Base-by-base conservation (phyloP, 2,329 filamentous ascomycete species). In the Talaromyces sp. region DNA sequence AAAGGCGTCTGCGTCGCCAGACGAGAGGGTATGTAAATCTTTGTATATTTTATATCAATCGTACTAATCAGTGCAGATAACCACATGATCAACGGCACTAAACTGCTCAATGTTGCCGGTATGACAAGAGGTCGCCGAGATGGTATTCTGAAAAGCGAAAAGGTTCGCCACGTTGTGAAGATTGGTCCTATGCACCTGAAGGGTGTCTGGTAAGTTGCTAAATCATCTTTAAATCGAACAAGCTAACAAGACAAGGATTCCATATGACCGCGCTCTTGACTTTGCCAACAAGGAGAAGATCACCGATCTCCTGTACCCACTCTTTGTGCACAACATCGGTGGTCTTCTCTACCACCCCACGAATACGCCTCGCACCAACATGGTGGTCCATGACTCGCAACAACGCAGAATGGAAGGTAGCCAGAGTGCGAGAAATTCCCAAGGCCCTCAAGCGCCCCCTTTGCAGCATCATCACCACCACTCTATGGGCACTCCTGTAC, bases 201-300 rank as follows among this genome's bases (percentile, higher is more conserved):
- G 79, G 94, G 94, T 70, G 92, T 96, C 66, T 96, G 92, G 92
- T 95, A 83, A 79, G 89, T 80, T 56, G 60, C 29, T 10, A 31
- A 27, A n/a, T 29, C 11, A 21, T 52, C 7, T 31, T 12, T 11
- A 29, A 3, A 3, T 35, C 21, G 7, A 31, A 7, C 46, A n/a
- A 9, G 3, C 55, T 64, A 56, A 69, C 59, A 14, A 10, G 58
- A 54, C 19, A 67, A 97, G 92, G 92, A 99, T 99, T 70, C 94
- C 94, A 1, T 97, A 96, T 69, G 94, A 97, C 68, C 88, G 94
- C 66, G 94, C 94, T n/a, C 80, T 99, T 58, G 94, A 97, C 69
- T 97, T 99, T 73, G 94, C 94, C 65, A 99, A 99, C 80, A 97
- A 97, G 83, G 94, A 99, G 77, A 97, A 97, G 79, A 99, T 97